A percentile compares a stretch with the other conserved stretches of the same genome.
phyloP scores from a whole-genome alignment of 2,329 filamentous ascomycete species.

The Colletotrichum scovillei region DNA sequence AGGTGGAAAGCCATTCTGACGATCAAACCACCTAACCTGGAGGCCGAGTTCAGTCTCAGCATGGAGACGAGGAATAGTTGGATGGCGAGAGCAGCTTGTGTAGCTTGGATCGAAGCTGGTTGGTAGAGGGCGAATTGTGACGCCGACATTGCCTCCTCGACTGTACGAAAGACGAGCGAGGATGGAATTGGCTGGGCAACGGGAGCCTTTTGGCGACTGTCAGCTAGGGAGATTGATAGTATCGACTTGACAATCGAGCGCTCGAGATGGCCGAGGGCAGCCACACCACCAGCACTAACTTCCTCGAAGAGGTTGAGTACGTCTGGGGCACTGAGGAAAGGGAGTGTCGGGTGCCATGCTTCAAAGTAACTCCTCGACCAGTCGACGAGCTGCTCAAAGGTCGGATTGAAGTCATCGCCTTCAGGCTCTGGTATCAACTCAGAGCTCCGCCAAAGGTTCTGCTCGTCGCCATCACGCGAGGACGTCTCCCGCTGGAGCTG shows the following conservation, averaged over 20 bases:
- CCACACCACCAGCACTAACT: constrained; percentile 47
- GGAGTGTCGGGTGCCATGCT: constrained; percentile 67
- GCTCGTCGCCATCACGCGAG: constrained; percentile 34
- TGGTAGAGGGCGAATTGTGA: constrained; percentile 58
- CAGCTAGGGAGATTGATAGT: constrained; percentile 64
- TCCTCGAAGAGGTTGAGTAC: constrained; percentile 59
- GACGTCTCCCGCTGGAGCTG: constrained; percentile 46
- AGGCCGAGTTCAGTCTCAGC: constrained; percentile 67
- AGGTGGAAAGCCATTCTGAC: constrained; percentile 67
- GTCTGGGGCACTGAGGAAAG: constrained; percentile 65
- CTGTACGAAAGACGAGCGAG: constrained; percentile 57
- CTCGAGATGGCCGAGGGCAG: constrained; percentile 47
- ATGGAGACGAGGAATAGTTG: constrained; percentile 67
- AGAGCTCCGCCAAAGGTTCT: constrained; percentile 49
- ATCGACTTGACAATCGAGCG: constrained; percentile 59
- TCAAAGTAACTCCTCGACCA: constrained; percentile 67
- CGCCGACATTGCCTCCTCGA: constrained; percentile 61
- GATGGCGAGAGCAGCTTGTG: constrained; percentile 64
- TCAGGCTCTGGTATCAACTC: constrained; percentile 43
- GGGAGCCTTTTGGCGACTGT: constrained; percentile 55
- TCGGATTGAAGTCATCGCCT: constrained; percentile 34
- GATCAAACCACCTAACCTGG: constrained; percentile 64
- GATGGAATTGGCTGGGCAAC: constrained; percentile 49
- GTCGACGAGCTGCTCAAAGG: constrained; percentile 60
- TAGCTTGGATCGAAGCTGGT: constrained; percentile 57